Conservation (phyloP, 495 filamentous ascomycete genomes). For the Echria macrotheca region DNA sequence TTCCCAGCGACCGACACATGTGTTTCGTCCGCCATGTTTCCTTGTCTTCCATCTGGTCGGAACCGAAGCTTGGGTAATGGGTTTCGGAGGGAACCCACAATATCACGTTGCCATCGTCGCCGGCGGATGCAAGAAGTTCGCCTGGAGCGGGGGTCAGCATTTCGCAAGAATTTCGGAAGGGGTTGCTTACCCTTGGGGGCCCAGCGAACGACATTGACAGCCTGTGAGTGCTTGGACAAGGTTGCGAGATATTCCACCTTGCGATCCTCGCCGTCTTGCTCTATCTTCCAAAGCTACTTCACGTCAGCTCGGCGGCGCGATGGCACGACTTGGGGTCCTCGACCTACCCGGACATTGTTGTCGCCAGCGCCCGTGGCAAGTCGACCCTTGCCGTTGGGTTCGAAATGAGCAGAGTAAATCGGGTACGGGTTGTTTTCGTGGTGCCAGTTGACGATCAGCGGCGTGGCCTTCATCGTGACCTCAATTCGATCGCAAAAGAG, state of each 20-base stretch:
- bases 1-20: slow-evolving; percentile 88
- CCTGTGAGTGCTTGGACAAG: slow-evolving; percentile 87
- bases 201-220: slow-evolving; percentile 97
- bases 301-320: slow-evolving; percentile 3
- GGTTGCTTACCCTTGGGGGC: slow-evolving; percentile 69
- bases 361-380: slow-evolving; percentile 93
- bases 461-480: slow-evolving; percentile 77
- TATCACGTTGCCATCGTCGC: slow-evolving; percentile 94
- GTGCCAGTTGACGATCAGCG: slow-evolving; percentile 93
- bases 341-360: slow-evolving; percentile 85
- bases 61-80: slow-evolving; percentile 56
- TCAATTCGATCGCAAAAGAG: slow-evolving; percentile 8
- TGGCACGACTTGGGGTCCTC: neutral
- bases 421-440: slow-evolving; percentile 83
- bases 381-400: slow-evolving; percentile 86
- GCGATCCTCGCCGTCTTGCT: slow-evolving; percentile 77
- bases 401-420: slow-evolving; percentile 94
- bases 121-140: slow-evolving; percentile 88
- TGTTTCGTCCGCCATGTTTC: slow-evolving; percentile 95
- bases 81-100: slow-evolving; percentile 88
- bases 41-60: slow-evolving; percentile 85
- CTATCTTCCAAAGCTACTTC: slow-evolving; percentile 79
- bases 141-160: slow-evolving; percentile 48
- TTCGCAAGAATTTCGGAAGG: neutral
- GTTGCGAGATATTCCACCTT: slow-evolving; percentile 89